These are phyloP conservation scores for Cercophora newfieldiana DNA, from an alignment of 495 filamentous ascomycete genomes.

Conservation along the genomic window DNA sequence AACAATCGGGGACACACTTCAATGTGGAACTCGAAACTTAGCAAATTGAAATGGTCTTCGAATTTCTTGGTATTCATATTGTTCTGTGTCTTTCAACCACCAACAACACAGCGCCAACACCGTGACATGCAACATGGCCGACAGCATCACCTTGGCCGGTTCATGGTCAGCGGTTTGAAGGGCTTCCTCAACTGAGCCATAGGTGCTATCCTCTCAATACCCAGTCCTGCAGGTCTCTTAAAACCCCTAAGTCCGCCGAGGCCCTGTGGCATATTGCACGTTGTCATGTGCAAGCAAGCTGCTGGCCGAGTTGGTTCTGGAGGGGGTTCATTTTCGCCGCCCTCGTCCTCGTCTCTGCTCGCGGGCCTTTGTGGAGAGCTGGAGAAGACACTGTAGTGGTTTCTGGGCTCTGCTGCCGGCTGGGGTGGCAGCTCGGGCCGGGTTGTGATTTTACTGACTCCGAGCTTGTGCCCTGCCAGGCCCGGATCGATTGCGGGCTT, in stretches of 20 bases:
- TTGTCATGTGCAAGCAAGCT: slow-evolving; percentile 44
- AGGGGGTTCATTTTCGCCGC: slow-evolving; percentile 28
- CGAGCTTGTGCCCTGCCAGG: slow-evolving; percentile 40
- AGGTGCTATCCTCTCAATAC: slow-evolving; percentile 35
- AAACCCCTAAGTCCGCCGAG: slow-evolving; percentile 28
- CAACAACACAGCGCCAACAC: too few species aligned
- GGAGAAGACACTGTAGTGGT: slow-evolving; percentile 49
- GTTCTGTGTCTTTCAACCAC: too few species aligned
- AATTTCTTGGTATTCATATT: too few species aligned
- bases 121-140: background rate
- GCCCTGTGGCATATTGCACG: slow-evolving; percentile 33
- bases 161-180: slow-evolving; percentile 50
- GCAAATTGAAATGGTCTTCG: too few species aligned
- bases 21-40: too few species aligned
- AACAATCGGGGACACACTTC: too few species aligned
- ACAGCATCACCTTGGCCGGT: slow-evolving; percentile 19
- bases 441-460: slow-evolving; percentile 26
- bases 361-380: slow-evolving; percentile 43
- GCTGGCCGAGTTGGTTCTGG: slow-evolving; percentile 39
- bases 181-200: slow-evolving; percentile 47
- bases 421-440: slow-evolving; percentile 12
- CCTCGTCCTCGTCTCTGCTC: slow-evolving; percentile 1
- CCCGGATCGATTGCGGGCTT: slow-evolving; percentile 35
- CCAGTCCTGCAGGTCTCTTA: slow-evolving; percentile 36
- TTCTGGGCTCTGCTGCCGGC: slow-evolving; percentile 11